Conservation (phyloP, 2,329 filamentous ascomycete species). For the Acephala macrosclerotiorum region DNA sequence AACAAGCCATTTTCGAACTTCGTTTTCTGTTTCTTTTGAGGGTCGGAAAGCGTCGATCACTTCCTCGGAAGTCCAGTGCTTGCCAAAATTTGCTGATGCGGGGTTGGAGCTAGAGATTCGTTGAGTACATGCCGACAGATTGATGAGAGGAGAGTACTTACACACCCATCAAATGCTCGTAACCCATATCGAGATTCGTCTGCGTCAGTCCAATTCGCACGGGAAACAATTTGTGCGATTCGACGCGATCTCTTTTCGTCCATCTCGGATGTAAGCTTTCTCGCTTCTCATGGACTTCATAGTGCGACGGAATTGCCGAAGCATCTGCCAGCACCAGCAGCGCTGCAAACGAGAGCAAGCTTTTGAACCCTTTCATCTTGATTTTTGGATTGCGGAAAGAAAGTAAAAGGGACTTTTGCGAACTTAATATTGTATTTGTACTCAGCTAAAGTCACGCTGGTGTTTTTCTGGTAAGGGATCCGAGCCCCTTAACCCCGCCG, state of each 20-base stretch:
- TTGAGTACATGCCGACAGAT: slow-evolving; percentile 6
- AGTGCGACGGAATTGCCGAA: slow-evolving; percentile 27
- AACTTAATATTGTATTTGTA: background rate
- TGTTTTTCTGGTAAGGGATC: background rate
- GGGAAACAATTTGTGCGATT: slow-evolving; percentile 34
- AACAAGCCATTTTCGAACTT: slow-evolving; percentile 45
- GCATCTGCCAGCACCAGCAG: slow-evolving; percentile 15
- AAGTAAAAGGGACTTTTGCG: background rate
- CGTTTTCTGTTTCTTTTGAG: slow-evolving; percentile 41
- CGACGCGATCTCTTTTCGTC: slow-evolving; percentile 35
- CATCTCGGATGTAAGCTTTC: slow-evolving; percentile 31
- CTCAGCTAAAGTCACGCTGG: background rate
- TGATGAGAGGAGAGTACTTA: slow-evolving; percentile 33
- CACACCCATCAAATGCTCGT: slow-evolving; percentile 39
- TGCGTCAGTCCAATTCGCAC: slow-evolving; percentile 39
- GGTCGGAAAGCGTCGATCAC: slow-evolving; percentile 45
- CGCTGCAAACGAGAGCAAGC: background rate
- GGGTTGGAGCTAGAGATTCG: slow-evolving; percentile 34
- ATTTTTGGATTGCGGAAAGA: background rate
- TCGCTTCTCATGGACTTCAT: slow-evolving; percentile 38
- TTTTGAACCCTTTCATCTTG: slow-evolving; percentile 4
- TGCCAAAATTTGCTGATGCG: slow-evolving; percentile 42
- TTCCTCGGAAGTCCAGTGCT: slow-evolving; percentile 45
- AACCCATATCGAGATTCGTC: slow-evolving; percentile 34
- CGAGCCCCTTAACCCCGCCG: background rate